Base-by-base conservation (phyloP, 2,329 filamentous ascomycete genomes). In the Chrysoporthe puriensis region DNA sequence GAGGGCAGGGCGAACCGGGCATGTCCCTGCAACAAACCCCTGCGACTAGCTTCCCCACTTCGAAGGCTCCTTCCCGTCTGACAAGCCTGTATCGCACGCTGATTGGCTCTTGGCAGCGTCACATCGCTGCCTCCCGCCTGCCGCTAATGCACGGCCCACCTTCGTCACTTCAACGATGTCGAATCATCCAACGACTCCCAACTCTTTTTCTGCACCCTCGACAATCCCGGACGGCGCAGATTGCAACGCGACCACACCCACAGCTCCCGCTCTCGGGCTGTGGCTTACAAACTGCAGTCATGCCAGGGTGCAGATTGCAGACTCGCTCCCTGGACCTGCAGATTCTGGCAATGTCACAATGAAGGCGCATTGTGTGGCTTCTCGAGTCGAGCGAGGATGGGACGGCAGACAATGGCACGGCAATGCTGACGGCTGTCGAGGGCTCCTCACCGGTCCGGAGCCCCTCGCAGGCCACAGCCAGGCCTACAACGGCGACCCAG, bases 31-130 rank as follows among this genome's bases (percentile, higher is more conserved):
- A n/a, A 36, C 13, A 13, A 9, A 21, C 3, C 21, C 36, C 34
- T 60, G 36, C 36, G n/a, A 8, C n/a, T 60, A 60, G 36, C 21
- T 26, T 18, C 58, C n/a, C 50, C 48, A 52, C 43, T 43, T n/a
- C 42, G 0, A 63, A 44, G 61, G 32, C 34, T 63, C 44, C 66
- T 69, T 69, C 68, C 68, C 66, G 59, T 60, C 52, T 60, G 57
- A 58, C 60, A 68, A 18, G 68, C 44, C 62, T 46, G 43, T 65
- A 62, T 54, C 48, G 52, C 54, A 48, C 14, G 26, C 18, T 26
- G 42, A 70, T 70, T 70, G 68, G 68, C 46, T 62, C 36, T 34
- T 4, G 2, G 9, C 56, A 52, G 43, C 18, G 63, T 65, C 36
- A 59, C 63, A 65, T 59, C 63, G 63, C 52, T 48, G 11, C 63